phyloP scores from a whole-genome alignment of 2,329 filamentous ascomycete species.

The Talaromyces sp. region DNA sequence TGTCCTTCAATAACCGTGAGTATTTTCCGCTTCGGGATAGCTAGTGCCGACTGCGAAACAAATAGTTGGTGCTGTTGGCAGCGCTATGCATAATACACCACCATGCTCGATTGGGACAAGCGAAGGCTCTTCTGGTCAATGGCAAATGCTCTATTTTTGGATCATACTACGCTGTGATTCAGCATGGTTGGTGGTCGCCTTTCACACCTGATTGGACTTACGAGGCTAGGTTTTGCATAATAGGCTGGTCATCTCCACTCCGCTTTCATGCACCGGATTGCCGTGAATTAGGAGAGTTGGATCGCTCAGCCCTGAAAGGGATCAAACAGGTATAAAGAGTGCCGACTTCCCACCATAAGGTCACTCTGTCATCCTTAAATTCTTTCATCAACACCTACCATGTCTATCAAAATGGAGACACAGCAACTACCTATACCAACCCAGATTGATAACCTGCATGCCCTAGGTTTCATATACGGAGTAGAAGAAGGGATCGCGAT shows the following conservation, averaged over 20 bases:
- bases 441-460: conserved; percentile 4
- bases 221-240: neutral
- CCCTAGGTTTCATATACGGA: conserved; percentile 2
- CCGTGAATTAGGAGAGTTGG: neutral
- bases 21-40: neutral
- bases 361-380: neutral
- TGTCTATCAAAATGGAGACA: neutral
- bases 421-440: neutral
- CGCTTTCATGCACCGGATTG: neutral
- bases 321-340: neutral
- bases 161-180: neutral
- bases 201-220: neutral
- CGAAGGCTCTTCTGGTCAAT: neutral
- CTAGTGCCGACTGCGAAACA: neutral
- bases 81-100: neutral
- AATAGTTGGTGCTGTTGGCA: neutral
- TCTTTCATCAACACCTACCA: neutral
- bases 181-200: neutral
- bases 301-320: neutral
- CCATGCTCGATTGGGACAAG: neutral
- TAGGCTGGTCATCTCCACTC: neutral
- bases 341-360: neutral
- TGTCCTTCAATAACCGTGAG: conserved; percentile 7
- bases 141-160: conserved; percentile 9
- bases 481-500: neutral